A percentile compares a stretch with the other conserved stretches of the same genome.
Conservation (phyloP, 148 eudicot species). For the Rhododendron kiyosumense region DNA sequence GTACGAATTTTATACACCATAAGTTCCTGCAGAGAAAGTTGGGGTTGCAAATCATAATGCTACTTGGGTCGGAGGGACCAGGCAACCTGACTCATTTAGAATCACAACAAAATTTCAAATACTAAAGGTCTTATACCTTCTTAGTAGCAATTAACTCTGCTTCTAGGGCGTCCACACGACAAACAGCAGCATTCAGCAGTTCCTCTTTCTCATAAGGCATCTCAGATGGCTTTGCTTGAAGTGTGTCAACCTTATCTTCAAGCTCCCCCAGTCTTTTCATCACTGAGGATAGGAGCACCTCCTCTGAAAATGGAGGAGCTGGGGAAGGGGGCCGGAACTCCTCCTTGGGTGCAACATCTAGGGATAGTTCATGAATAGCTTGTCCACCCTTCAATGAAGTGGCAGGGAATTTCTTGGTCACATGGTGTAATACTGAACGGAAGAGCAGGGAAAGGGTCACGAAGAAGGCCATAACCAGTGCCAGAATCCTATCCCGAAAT, state of each 20-base stretch:
- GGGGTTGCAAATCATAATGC: not conserved
- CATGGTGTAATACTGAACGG: slow-evolving; percentile 33
- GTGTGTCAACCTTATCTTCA: slow-evolving; percentile 59
- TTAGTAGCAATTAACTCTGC: slow-evolving; percentile 89
- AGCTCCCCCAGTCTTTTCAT: slow-evolving; percentile 39
- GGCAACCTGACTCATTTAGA: not conserved
- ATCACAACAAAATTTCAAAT: not conserved
- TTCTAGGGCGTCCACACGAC: slow-evolving; percentile 66
- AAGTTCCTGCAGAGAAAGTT: not conserved
- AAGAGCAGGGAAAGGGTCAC: slow-evolving; percentile 44
- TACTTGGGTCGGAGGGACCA: not conserved
- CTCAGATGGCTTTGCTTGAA: slow-evolving; percentile 64
- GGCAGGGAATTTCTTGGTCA: slow-evolving; percentile 48
- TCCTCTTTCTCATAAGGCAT: slow-evolving; percentile 73
- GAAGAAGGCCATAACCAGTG: slow-evolving; percentile 55
- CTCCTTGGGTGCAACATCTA: slow-evolving; percentile 37
- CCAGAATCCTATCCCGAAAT: slow-evolving; percentile 36
- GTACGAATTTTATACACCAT: not conserved
- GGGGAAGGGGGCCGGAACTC: slow-evolving; percentile 68
- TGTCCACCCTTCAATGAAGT: slow-evolving; percentile 24
- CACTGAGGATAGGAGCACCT: slow-evolving; percentile 44
- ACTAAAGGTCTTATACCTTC: slow-evolving; percentile 52
- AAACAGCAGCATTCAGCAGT: slow-evolving; percentile 64
- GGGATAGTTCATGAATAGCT: slow-evolving; percentile 27
- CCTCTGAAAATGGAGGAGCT: slow-evolving; percentile 45